Base-by-base conservation (phyloP, 176 grass and related monocot genomes). In the Bothriochloa decipiens region DNA sequence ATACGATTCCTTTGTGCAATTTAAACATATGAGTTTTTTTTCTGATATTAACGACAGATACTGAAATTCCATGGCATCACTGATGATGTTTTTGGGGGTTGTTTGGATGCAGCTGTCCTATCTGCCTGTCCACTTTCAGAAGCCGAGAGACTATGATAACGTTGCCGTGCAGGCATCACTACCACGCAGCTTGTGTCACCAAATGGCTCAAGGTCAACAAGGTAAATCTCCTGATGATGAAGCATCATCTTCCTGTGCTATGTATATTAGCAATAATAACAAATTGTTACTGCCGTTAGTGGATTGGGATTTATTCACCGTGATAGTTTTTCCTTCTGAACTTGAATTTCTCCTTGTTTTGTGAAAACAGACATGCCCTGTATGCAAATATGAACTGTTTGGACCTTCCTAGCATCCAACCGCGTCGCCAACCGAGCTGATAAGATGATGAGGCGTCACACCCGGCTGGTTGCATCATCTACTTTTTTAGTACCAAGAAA, bases 311-410 rank as follows among this genome's bases (percentile, higher is more conserved):
- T 41, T 66, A 33, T n/a, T 67, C 25, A 29, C 43, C 25, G 8
- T 8, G 67, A 40, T 22, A 3, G 11, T 14, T 25, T 43, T n/a
- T 23, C 1, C 55, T 35, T 4, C 41, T 75, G 22, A 16, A 4
- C 20, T 68, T 1, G 61, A 61, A 69, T 82, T 60, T 39, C 62
- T 58, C 69, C 11, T 57, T 40, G 41, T 57, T 58, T 35, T 68
- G 9, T 86, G 57, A 46, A 88, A 88, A 80, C 91, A 97, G 94
- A 88, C 75, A 41, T 97, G 94, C 35, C 94, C 94, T 17, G 87
- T 94, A 23, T 97, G 94, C 89, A 97, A 97, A 71, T 87, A 88
- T 76, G 94, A 97, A 61, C 87, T 91, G 53, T 94, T 90, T 90
- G 94, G 94, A 63, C 86, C 88, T 66, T 84, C 25, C 42, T 87